phyloP scores from a whole-genome alignment of 1,139 yeast species.

The Komagataea norvegica region DNA sequence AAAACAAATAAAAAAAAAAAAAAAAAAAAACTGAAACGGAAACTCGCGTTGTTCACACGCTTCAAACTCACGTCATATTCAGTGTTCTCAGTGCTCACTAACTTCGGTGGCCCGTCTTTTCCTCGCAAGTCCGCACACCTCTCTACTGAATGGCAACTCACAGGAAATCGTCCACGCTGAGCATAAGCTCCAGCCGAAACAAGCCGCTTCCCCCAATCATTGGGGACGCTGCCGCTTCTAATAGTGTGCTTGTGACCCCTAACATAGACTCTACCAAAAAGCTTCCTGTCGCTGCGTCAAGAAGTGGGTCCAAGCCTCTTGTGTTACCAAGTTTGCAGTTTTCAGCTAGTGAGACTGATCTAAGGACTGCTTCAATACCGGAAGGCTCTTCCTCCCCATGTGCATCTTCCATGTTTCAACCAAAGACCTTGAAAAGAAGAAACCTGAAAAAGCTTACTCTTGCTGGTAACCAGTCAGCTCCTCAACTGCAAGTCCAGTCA shows the following conservation, averaged over 20 bases:
- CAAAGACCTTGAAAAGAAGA: conserved; percentile 64
- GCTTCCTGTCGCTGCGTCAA: no score
- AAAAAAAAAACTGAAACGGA: no score
- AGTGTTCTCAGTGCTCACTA: no score
- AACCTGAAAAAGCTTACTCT: conserved; percentile 70
- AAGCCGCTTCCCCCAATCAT: conserved; percentile 27
- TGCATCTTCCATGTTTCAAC: conserved; percentile 32
- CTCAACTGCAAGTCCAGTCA: not conserved
- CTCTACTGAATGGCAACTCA: conserved; percentile 10
- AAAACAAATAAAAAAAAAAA: no score
- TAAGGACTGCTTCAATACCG: conserved; percentile 4
- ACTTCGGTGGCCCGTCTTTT: no score
- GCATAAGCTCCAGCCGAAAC: conserved; percentile 22
- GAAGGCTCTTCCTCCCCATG: conserved; percentile 4
- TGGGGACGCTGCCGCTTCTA: conserved; percentile 6
- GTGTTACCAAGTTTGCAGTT: not conserved
- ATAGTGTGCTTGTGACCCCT: no score
- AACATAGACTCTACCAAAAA: no score
- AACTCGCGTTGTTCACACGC: no score
- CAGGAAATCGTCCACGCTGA: conserved; percentile 24
- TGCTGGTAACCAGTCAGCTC: conserved; percentile 21
- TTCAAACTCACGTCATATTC: no score
- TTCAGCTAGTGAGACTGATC: conserved; percentile 1
- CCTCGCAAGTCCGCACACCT: not conserved
- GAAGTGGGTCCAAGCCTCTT: no score